Base-by-base conservation (phyloP, 257 asterid species). In the Marsdenia floribunda region DNA sequence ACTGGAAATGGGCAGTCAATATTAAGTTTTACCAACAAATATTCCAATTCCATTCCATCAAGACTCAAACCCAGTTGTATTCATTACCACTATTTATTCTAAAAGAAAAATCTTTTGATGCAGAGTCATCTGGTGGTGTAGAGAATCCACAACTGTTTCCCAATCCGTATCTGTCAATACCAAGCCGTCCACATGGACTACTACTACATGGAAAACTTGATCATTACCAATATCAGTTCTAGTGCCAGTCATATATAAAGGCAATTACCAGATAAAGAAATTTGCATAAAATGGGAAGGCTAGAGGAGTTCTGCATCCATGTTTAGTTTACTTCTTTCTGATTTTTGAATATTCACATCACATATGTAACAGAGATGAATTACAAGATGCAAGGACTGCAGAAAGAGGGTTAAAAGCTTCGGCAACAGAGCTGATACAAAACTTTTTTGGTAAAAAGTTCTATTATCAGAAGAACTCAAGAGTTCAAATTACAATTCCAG, bases 381-480 rank as follows among this genome's bases (percentile, higher is more conserved):
- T 18, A 40, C 29, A 8, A 57, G 46, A 22, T 4, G 24, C 14
- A 18, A 6, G 0, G 54, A 35, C 37, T 29, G 50, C 14, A 57
- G 70, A 35, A 71, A 29, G 16, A 37, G 19, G 5, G 18, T 50
- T 29, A 3, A 5, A 54, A 19, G 50, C 13, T 46, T 46, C 12
- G 14, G 50, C 50, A 46, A 46, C 50, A 33, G 63, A 72, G 74
- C 53, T 52, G 16, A 60, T 58, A 46, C 78, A 67, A 72, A 77
- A 63, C 52, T 38, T 8, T 19, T 37, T 5, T 29, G 10, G 40
- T 6, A 3, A 1, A 37, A 53, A 38, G 33, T 37, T 42, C 1
- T 8, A 37, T 18, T 35, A 14, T 14, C 24, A 61, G 44, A 16
- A 26, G 68, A 16, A 26, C 35, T 60, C 4, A 24, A 29, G 2